Evolutionary conservation across 2,329 filamentous ascomycete genomes (phyloP), one percentile per base, ranked within the genome.

Genomic region (Colletotrichum trifolii): DNA sequence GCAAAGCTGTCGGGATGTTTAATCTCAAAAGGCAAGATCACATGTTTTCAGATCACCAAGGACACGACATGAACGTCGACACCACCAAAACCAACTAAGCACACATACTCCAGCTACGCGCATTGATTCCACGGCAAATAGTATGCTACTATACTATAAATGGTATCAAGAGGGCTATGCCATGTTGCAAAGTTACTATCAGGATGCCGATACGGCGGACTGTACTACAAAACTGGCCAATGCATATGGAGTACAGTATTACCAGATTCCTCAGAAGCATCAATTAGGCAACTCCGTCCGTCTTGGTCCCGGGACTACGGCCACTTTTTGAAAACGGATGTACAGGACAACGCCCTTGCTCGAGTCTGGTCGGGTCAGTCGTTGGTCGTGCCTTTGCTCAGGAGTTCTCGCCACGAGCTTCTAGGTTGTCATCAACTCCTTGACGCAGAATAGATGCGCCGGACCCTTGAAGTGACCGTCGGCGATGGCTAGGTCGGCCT

Each of bases 41-140:
- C 17, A 17, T 17, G 0, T 1, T 17, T 17, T 3, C 17, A 17
- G 17, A 17, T 17, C 17, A 17, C 17, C 17, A 17, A 17, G 17
- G 1, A 17, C 0, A 1, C 17, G 17, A 17, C 17, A 17, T 1
- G 17, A 2, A 1, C 17, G 17, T 17, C 17, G 17, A 17, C 17
- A 1, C 17, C 17, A 17, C 17, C 17, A 17, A 17, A 17, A 17
- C 17, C 2, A 17, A 17, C 17, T 17, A 17, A 1, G 1, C 17
- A 17, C 17, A 17, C 17, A 3, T 17, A 17, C 17, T 0, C 17
- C 17, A 17, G 17, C 17, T 17, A 17, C 17, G 17, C 17, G 17
- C 17, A 17, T 17, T 17, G 17, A 17, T 17, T 17, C 17, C 17
- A 2, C 17, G 17, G 17, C 17, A 17, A 17, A 17, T 17, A 17